Evolutionary conservation across 1,284 basidiomycete species (phyloP).

Genomic region (Sporisorium exsertum): DNA sequence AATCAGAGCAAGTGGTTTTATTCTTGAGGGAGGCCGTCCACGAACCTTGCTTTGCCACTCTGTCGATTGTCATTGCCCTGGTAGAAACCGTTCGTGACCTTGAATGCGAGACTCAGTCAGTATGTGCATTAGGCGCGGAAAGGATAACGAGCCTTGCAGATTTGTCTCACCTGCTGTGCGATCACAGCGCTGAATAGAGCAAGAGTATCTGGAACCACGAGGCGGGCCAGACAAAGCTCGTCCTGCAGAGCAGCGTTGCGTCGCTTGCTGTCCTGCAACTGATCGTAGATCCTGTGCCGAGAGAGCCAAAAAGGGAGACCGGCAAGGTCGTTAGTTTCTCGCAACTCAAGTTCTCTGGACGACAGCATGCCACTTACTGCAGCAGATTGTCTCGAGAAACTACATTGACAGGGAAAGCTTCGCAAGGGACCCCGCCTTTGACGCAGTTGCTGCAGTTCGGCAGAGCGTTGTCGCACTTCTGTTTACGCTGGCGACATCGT

Average conservation of each 20-base stretch:
- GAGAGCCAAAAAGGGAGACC: not conserved
- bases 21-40: not conserved
- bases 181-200: slow-evolving; percentile 22
- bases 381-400: slow-evolving; percentile 39
- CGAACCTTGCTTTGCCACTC: slow-evolving; percentile 9
- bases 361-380: slow-evolving; percentile 17
- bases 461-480: slow-evolving; percentile 45
- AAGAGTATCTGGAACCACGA: slow-evolving; percentile 22
- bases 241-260: slow-evolving; percentile 22
- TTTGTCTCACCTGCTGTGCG: slow-evolving; percentile 18
- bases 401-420: slow-evolving; percentile 28
- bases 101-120: not conserved
- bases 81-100: not conserved
- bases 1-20: not conserved
- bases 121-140: not conserved
- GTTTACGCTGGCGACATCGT: slow-evolving; percentile 46
- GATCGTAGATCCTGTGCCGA: slow-evolving; percentile 18
- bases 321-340: not conserved
- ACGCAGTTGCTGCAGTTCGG: slow-evolving; percentile 45
- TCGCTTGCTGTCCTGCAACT: slow-evolving; percentile 28
- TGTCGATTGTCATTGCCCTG: not conserved
- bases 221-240: slow-evolving; percentile 21
- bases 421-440: slow-evolving; percentile 38
- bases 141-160: not conserved
- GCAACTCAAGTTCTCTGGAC: not conserved